Evolutionary conservation across 306 rosid species (phyloP).

Genomic region (Vigna trinervia): DNA sequence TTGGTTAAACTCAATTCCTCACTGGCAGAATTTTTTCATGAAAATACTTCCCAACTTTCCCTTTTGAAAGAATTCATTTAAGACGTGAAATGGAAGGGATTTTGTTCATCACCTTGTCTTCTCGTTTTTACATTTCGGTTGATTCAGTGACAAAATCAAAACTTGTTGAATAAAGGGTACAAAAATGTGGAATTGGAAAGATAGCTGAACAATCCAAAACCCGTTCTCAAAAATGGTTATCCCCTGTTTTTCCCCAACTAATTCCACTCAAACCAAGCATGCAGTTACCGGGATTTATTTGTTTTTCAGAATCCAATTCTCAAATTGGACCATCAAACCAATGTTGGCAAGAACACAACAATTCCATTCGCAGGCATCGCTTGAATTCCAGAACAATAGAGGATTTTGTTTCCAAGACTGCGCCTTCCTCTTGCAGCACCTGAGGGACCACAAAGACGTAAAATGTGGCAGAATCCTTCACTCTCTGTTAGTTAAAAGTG

Average conservation of each 20-base stretch:
- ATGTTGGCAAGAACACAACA: not conserved
- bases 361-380: constrained; percentile 17
- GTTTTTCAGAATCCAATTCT: constrained; percentile 27
- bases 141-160: not conserved
- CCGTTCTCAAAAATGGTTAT: constrained; percentile 33
- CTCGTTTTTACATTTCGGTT: not conserved
- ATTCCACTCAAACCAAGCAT: constrained; percentile 23
- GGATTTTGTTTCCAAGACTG: constrained; percentile 50
- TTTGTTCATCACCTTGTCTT: not conserved
- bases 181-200: not conserved
- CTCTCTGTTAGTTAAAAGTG: constrained; percentile 48
- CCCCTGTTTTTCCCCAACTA: not conserved
- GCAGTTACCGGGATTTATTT: constrained; percentile 18
- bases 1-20: too few species aligned
- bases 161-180: not conserved
- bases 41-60: not conserved
- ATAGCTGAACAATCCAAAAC: not conserved
- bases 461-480: constrained; percentile 48
- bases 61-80: not conserved
- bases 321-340: constrained; percentile 11
- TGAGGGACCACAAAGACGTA: constrained; percentile 37
- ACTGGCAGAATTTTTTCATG: not conserved
- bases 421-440: constrained; percentile 45
- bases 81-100: not conserved
- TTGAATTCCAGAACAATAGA: not conserved